Conservation (phyloP, 768 basidiomycete genomes). For the Thelephora aurantiotincta region DNA sequence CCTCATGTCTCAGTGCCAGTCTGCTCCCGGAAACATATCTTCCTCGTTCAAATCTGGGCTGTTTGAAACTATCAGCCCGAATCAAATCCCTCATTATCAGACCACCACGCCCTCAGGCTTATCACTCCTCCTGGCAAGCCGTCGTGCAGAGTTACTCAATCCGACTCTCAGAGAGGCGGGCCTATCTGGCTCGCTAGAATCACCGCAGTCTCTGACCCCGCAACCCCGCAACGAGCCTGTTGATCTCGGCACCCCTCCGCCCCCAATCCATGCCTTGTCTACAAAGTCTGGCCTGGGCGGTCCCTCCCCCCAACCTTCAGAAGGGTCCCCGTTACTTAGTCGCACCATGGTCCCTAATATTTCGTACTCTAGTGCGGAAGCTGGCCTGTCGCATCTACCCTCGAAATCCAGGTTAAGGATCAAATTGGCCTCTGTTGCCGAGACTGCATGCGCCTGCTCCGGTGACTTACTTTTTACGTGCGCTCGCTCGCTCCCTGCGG, state of each 20-base stretch:
- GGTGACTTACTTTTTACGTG: slow-evolving; percentile 13
- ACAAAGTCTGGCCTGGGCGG: not conserved
- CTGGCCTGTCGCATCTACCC: not conserved
- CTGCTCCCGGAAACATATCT: no score
- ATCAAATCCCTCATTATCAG: no score
- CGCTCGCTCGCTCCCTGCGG: slow-evolving; percentile 56
- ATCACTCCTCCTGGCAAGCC: slow-evolving; percentile 10
- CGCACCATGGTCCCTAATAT: not conserved
- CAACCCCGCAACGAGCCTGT: no score
- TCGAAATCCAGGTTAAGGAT: no score
- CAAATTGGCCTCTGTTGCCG: not conserved
- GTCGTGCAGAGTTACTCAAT: slow-evolving; percentile 1
- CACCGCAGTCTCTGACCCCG: no score
- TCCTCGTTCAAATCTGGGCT: no score
- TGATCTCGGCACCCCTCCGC: no score
- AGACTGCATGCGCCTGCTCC: not conserved
- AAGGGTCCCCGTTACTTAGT: not conserved
- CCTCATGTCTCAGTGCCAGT: no score
- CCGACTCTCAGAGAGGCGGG: not conserved
- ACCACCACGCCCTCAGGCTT: slow-evolving; percentile 11
- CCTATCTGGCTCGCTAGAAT: no score
- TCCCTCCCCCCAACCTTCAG: not conserved
- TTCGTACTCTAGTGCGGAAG: slow-evolving; percentile 1
- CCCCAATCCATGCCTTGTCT: no score
- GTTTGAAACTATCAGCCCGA: no score